Base-by-base conservation (phyloP, 768 basidiomycete species). In the Chalciporus sphaerocephalus region DNA sequence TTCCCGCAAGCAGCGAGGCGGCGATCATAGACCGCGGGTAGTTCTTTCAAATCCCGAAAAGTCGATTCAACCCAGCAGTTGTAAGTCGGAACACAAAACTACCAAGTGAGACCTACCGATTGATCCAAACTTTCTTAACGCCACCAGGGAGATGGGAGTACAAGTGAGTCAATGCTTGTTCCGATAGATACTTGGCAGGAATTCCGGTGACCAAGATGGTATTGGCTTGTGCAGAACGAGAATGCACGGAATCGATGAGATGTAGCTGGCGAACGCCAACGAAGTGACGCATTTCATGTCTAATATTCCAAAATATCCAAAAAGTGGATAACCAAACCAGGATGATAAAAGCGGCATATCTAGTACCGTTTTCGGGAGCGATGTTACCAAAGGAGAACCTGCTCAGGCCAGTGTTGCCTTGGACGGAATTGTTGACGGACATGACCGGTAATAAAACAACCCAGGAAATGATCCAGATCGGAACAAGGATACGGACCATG, bases 381-480 rank as follows among this genome's bases (percentile, higher is more conserved):
- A 95, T 72, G 63, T 94, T 95, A 27, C 95, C 94, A 57, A 87
- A 90, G 2, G 81, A 87, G 58, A 93, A 87, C 27, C 56, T 67
- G 52, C 85, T 79, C 49, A 96, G 70, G 3, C 85, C 82, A 1
- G 64, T 65, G 44, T 79, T 73, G 12, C 69, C 70, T 1, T 58
- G 47, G 2, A 72, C 70, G 1, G 56, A 50, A 0, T 82, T 85
- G 42, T 73, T 69, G 40, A 79, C 79, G 20, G 77, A 67, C 5
- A 83, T 79, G 55, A 87, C 65, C 17, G 95, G 95, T 1, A 98
- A 68, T 24, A 98, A 78, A 46, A 96, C 72, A 40, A 69, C 60
- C 94, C 95, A 97, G 2, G 91, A 88, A 27, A 97, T 22, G 39
- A 92, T 51, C 94, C 92, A 99, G 58, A 96, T 90, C 18, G 96